Conservation (phyloP, 768 basidiomycete genomes). For the Kwoniella shandongensis region DNA sequence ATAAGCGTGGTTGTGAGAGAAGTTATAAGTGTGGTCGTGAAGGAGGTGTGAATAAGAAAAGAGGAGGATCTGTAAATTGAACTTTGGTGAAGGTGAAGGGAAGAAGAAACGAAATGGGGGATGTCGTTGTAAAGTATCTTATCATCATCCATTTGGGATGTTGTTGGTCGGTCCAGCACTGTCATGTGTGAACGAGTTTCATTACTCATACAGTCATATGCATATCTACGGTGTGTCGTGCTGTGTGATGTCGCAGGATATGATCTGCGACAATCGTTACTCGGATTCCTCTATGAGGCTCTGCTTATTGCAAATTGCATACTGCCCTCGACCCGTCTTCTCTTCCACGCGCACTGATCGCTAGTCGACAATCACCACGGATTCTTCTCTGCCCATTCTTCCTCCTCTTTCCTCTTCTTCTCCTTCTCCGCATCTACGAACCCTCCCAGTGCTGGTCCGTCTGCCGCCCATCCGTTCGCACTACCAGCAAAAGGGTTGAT, state of each 20-base stretch:
- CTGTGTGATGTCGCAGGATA: no score
- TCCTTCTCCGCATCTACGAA: slow-evolving; percentile 8
- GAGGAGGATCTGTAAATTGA: not conserved
- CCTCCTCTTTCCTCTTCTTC: slow-evolving; percentile 30
- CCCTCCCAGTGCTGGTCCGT: slow-evolving; percentile 3
- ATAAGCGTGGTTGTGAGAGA: slow-evolving; percentile 60
- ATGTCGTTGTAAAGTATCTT: no score
- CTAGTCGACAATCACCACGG: slow-evolving; percentile 34
- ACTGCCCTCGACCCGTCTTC: not conserved
- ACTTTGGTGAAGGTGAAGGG: not conserved
- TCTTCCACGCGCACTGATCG: not conserved
- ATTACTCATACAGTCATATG: no score
- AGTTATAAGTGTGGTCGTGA: slow-evolving; percentile 36
- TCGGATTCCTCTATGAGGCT: no score
- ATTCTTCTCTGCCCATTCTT: slow-evolving; percentile 43
- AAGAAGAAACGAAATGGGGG: no score
- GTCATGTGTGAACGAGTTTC: no score
- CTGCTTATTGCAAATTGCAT: no score
- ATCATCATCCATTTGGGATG: no score
- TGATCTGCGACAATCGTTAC: no score
- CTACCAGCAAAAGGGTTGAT: slow-evolving; percentile 36
- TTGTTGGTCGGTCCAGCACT: no score
- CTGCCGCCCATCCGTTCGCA: not conserved
- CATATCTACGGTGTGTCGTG: no score
- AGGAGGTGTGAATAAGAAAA: no score